Evolutionary conservation across 2,329 filamentous ascomycete genomes (phyloP), one percentile per base, ranked within the genome.

Genomic region (Blastomyces percursus): DNA sequence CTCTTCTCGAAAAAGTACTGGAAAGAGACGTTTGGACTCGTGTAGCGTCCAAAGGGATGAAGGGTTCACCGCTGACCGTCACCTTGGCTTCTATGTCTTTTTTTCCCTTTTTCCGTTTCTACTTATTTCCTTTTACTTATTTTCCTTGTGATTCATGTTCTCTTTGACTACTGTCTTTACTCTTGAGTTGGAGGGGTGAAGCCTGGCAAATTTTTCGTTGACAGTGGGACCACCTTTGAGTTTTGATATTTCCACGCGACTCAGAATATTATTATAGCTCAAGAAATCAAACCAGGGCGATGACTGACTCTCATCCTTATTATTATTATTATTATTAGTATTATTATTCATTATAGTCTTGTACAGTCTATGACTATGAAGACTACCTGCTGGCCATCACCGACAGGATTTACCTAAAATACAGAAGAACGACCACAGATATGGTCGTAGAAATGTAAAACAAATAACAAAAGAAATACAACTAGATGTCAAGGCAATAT

Each of bases 121-220:
- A n/a, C 32, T 16, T 19, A 16, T 38, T 52, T 16, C 27, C 27
- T 55, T 55, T 35, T 35, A 35, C 3, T 30, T 11, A 11, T 35
- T 35, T 32, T 30, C 27, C 19, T 42, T 42, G 2, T 30, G 4
- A 38, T 8, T 35, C 32, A 35, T 35, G 8, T 44, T 19, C 27
- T n/a, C 27, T 5, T n/a, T 30, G 14, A 5, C 21, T 32, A 35
- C 16, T 54, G 9, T 32, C 9, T 9, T 55, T 24, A 21, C 11
- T 56, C 19, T 40, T 56, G 32, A 40, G 54, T 11, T 56, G 54
- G 54, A 38, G 35, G 32, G 32, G 35, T 56, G 54, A 56, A 56
- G 54, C 54, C 54, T 56, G 54, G 32, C 54, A 24, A 38, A 24
- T 7, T 56, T 38, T 56, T n/a, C 35, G 54, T 56, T 56, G 54